These are phyloP conservation scores for Davidsoniella neocaledoniae DNA, from an alignment of 2,329 filamentous ascomycete genomes.

Conservation along the genomic window DNA sequence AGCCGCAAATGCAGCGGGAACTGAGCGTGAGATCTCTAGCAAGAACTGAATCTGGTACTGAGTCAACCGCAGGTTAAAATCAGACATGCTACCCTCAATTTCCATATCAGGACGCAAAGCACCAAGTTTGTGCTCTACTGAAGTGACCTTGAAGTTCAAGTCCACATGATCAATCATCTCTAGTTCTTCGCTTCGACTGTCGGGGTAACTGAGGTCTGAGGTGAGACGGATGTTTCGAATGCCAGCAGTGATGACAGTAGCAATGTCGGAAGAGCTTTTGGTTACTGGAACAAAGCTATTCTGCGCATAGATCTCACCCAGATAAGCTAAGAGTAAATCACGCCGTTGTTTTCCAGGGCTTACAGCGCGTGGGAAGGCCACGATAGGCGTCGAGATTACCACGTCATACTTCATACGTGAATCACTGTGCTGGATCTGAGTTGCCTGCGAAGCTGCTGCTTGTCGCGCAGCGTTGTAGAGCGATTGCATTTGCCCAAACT, in stretches of 20 bases:
- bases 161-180: conserved; percentile 97
- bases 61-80: conserved; percentile 77
- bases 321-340: conserved; percentile 77
- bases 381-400: conserved; percentile 82
- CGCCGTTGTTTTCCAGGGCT: conserved; percentile 51
- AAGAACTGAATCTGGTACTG: conserved; percentile 84
- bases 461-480: conserved; percentile 95
- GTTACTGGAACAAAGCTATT: conserved; percentile 50
- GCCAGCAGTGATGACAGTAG: conserved; percentile 79
- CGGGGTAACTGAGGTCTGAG: conserved; percentile 69
- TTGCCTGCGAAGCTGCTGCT: conserved; percentile 85
- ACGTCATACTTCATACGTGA: conserved; percentile 90
- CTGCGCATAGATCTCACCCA: conserved; percentile 93
- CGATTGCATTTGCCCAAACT: conserved; percentile 99
- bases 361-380: conserved; percentile 77
- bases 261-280: conserved; percentile 51
- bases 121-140: conserved; percentile 68
- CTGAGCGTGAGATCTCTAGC: conserved; percentile 69
- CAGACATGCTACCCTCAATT: conserved; percentile 79
- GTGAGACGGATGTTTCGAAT: conserved; percentile 85
- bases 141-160: conserved; percentile 78
- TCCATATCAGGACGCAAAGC: conserved; percentile 76
- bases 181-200: conserved; percentile 61
- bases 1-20: conserved; percentile 62
- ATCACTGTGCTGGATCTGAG: conserved; percentile 77